Percentiles rank a stretch among this genome's conserved stretches.
Evolutionary conservation across 164 flowering plant species (phyloP).

Genomic region (Dillenia suffruticosa): DNA sequence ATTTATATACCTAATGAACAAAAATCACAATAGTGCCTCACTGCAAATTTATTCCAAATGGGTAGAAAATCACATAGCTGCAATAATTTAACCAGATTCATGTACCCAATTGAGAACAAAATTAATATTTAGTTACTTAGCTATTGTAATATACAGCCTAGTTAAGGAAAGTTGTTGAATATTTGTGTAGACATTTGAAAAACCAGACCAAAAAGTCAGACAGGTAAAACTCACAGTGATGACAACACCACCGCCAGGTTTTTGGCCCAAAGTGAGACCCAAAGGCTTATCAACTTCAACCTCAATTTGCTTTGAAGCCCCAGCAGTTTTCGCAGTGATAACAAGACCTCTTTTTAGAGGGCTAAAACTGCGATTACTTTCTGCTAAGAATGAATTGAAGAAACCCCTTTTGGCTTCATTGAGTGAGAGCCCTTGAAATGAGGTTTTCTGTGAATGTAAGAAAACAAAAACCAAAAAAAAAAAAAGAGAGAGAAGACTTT

Average conservation of each 20-base stretch:
- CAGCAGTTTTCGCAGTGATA: conserved; percentile 69
- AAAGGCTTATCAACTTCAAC: conserved; percentile 97
- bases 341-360: conserved; percentile 29
- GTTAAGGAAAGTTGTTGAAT: no score
- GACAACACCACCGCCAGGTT: conserved; percentile 85
- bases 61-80: background rate
- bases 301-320: conserved; percentile 83
- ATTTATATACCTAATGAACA: no score
- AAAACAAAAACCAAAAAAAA: background rate
- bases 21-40: no score
- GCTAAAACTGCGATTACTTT: conserved; percentile 13
- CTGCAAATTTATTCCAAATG: no score
- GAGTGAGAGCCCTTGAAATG: conserved; percentile 62
- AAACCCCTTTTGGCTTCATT: conserved; percentile 57
- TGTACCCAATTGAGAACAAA: no score
- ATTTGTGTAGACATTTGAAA: background rate
- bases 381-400: conserved; percentile 29
- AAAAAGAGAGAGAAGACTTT: background rate
- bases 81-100: no score
- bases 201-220: background rate
- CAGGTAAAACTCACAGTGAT: conserved; percentile 58
- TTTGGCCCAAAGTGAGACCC: conserved; percentile 88
- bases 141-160: no score
- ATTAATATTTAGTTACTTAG: no score
- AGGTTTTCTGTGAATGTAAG: conserved; percentile 39